Percentiles rank a stretch among this genome's conserved stretches.
These are phyloP conservation scores for Gracilaria caudata DNA, from an alignment of 23 red algal genomes.

Conservation along the genomic window DNA sequence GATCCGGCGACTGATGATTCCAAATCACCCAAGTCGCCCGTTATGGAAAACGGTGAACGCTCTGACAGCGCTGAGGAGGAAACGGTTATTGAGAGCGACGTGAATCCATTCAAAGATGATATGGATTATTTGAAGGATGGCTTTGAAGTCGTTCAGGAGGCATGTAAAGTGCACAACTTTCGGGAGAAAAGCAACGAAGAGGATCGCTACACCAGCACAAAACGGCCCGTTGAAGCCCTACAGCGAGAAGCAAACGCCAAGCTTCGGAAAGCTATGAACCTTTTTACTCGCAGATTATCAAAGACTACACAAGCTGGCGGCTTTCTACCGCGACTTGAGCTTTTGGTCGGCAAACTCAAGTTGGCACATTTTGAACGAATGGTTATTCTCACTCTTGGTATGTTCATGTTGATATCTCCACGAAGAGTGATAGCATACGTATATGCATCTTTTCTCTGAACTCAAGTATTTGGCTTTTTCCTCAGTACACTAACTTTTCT, in stretches of 20 bases:
- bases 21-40: neutral
- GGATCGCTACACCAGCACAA: conserved; percentile 69
- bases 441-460: neutral
- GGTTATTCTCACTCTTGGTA: conserved; percentile 79
- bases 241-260: conserved; percentile 66
- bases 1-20: neutral
- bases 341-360: conserved; percentile 67
- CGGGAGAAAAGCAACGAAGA: conserved; percentile 69
- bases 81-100: conserved; percentile 12
- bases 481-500: neutral
- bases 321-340: conserved; percentile 65
- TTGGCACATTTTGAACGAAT: conserved; percentile 70
- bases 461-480: neutral
- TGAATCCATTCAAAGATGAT: conserved; percentile 51
- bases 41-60: conserved; percentile 17
- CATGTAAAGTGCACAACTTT: conserved; percentile 78
- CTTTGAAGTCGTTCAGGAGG: conserved; percentile 67
- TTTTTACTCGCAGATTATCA: conserved; percentile 39
- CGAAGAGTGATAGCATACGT: neutral
- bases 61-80: conserved; percentile 30
- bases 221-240: conserved; percentile 68
- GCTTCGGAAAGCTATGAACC: conserved; percentile 51
- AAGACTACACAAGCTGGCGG: conserved; percentile 29
- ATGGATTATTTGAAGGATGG: conserved; percentile 78
- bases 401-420: conserved; percentile 21